Conservation (phyloP, 2,329 filamentous ascomycete genomes). For the Drechslerella stenobrocha region DNA sequence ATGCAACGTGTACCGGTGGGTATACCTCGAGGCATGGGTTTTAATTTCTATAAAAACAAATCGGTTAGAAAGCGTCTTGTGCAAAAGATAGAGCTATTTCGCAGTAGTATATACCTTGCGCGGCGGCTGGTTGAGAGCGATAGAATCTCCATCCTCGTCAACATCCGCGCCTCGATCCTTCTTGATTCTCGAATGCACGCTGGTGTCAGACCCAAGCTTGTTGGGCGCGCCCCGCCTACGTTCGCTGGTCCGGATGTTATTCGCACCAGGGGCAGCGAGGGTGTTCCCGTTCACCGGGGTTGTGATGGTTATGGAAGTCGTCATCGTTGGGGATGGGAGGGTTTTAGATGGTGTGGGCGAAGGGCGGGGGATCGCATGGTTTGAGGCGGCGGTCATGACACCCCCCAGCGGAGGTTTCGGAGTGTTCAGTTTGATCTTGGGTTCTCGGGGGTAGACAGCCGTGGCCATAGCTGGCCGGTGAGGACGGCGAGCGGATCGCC, state of each 20-base stretch:
- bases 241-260: constrained; percentile 44
- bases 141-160: constrained; percentile 45
- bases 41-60: constrained; percentile 41
- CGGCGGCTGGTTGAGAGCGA: constrained; percentile 37
- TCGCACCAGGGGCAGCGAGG: constrained; percentile 26
- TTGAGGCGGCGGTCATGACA: constrained; percentile 36
- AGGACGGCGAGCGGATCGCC: constrained; percentile 46
- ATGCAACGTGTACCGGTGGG: constrained; percentile 48
- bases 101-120: constrained; percentile 37
- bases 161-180: constrained; percentile 35
- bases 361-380: constrained; percentile 48
- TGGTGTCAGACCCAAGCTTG: constrained; percentile 35
- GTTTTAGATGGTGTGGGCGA: constrained; percentile 48
- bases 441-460: constrained; percentile 35
- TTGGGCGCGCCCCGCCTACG: constrained; percentile 38
- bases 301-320: constrained; percentile 34
- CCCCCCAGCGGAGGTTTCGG: constrained; percentile 44
- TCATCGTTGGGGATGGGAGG: constrained; percentile 40
- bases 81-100: no score
- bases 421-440: constrained; percentile 43
- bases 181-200: constrained; percentile 26
- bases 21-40: constrained; percentile 48
- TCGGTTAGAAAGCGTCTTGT: not conserved
- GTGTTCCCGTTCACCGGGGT: constrained; percentile 24
- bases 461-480: constrained; percentile 46